A percentile compares a stretch with the other conserved stretches of the same genome.
Evolutionary conservation across 192 early-diverging fungal genomes (phyloP).

Genomic region (Coemansia sp.): DNA sequence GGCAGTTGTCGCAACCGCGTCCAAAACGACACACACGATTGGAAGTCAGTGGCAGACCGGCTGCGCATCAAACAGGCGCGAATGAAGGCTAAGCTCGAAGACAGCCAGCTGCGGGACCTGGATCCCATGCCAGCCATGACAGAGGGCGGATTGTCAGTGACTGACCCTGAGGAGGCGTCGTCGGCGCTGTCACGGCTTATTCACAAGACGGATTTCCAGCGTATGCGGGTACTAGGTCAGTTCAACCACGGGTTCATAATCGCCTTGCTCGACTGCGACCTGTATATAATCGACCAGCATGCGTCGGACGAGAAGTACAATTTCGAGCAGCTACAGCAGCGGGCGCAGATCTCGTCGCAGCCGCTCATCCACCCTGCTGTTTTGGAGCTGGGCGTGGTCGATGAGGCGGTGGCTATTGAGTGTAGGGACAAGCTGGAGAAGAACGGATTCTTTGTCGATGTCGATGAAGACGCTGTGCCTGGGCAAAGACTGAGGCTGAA

Average conservation of each 20-base stretch:
- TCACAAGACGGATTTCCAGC: slow-evolving; percentile 76
- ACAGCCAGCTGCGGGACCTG: slow-evolving; percentile 5
- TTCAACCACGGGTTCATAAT: slow-evolving; percentile 99
- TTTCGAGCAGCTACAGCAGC: slow-evolving; percentile 81
- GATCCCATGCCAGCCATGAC: neutral
- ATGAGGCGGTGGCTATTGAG: slow-evolving; percentile 81
- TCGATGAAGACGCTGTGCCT: slow-evolving; percentile 62
- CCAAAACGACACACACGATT: slow-evolving; percentile 33
- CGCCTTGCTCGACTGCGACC: slow-evolving; percentile 60
- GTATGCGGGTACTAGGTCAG: slow-evolving; percentile 90
- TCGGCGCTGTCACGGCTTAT: slow-evolving; percentile 57
- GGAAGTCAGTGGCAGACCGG: slow-evolving; percentile 8
- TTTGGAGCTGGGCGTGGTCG: slow-evolving; percentile 73
- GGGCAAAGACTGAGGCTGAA: slow-evolving; percentile 66
- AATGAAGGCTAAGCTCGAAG: slow-evolving; percentile 14
- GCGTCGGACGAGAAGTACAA: slow-evolving; percentile 98
- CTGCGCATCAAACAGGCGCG: slow-evolving; percentile 21
- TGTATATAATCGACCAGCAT: slow-evolving; percentile 98
- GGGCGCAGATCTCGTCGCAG: slow-evolving; percentile 66
- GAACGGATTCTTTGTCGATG: slow-evolving; percentile 82
- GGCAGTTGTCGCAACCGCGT: slow-evolving; percentile 38
- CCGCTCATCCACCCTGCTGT: slow-evolving; percentile 70
- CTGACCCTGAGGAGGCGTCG: slow-evolving; percentile 18
- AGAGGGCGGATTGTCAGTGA: slow-evolving; percentile 25
- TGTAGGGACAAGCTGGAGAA: slow-evolving; percentile 63